Conservation (phyloP, 108 stramenopile species). For the Licmophora abbreviata region DNA sequence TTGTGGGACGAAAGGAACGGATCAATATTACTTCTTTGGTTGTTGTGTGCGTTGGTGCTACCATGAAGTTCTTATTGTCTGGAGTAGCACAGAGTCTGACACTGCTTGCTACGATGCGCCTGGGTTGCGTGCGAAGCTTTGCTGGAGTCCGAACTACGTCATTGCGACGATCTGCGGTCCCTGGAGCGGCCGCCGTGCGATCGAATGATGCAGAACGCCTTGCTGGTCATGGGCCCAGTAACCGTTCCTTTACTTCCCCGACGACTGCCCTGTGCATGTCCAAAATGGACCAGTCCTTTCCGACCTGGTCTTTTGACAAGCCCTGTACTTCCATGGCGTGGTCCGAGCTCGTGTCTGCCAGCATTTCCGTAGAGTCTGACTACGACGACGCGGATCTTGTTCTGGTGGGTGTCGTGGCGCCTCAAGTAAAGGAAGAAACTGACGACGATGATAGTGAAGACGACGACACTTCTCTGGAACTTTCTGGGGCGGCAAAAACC, state of each 20-base stretch:
- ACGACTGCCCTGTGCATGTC: too few relatives aligned
- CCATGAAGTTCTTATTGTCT: too few relatives aligned
- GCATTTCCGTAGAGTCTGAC: constrained; percentile 13
- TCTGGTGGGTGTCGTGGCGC: constrained; percentile 60
- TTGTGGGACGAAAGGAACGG: too few relatives aligned
- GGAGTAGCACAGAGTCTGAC: too few relatives aligned
- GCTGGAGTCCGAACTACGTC: too few relatives aligned
- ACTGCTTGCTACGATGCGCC: too few relatives aligned
- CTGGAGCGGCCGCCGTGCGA: too few relatives aligned
- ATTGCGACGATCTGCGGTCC: too few relatives aligned
- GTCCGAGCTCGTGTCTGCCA: constrained; percentile 29
- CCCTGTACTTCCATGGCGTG: constrained; percentile 74
- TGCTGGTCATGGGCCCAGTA: constrained; percentile 1
- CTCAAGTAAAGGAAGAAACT: constrained; percentile 23
- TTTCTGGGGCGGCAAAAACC: constrained; percentile 47
- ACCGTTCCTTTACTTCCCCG: not conserved
- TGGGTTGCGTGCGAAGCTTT: too few relatives aligned
- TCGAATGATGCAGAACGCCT: too few relatives aligned
- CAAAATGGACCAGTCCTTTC: constrained; percentile 48
- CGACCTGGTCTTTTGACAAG: constrained; percentile 76
- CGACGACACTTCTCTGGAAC: constrained; percentile 27
- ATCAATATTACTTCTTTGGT: too few relatives aligned
- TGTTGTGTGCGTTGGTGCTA: too few relatives aligned
- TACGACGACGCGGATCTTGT: constrained; percentile 61
- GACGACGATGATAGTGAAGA: constrained; percentile 39